A percentile compares a stretch with the other conserved stretches of the same genome.
Conservation (phyloP, 1,284 basidiomycete species). For the Prillingera fragicola region DNA sequence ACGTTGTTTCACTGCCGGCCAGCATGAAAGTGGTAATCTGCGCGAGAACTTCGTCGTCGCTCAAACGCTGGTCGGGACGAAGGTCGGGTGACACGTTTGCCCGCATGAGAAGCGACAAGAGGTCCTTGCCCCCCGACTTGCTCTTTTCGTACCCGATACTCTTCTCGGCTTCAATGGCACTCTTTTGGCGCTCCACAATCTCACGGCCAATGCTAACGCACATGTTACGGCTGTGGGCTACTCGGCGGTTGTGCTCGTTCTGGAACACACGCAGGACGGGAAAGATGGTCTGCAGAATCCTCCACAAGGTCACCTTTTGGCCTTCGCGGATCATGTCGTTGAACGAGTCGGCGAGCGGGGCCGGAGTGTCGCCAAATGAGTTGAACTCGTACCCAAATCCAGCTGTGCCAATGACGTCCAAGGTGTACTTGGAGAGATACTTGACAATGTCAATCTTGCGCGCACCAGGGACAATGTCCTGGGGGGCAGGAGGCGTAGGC, state of each 20-base stretch:
- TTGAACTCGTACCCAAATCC: slow-evolving; percentile 60
- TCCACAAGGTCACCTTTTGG: slow-evolving; percentile 23
- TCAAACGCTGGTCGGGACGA: slow-evolving; percentile 55
- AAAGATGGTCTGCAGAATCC: slow-evolving; percentile 15
- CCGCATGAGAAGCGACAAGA: slow-evolving; percentile 48
- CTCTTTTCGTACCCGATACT: too few relatives aligned
- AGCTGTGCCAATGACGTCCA: slow-evolving; percentile 63
- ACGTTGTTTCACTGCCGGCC: slow-evolving; percentile 70
- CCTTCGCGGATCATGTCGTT: slow-evolving; percentile 55
- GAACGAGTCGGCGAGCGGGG: slow-evolving; percentile 55
- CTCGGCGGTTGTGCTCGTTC: too few relatives aligned
- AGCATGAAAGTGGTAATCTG: slow-evolving; percentile 67
- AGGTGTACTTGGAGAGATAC: slow-evolving; percentile 51
- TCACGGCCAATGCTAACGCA: too few relatives aligned
- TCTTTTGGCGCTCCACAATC: slow-evolving; percentile 2
- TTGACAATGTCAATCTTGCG: slow-evolving; percentile 15
- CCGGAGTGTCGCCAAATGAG: too few relatives aligned
- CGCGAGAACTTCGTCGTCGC: slow-evolving; percentile 60
- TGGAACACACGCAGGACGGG: too few relatives aligned
- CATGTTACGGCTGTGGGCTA: too few relatives aligned
- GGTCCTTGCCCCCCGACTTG: too few relatives aligned
- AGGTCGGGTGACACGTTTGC: slow-evolving; percentile 58
- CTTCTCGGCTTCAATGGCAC: neutral
- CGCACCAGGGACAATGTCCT: slow-evolving; percentile 11
- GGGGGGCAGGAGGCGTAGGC: slow-evolving; percentile 7